Base-by-base conservation (phyloP, 352 stramenopile genomes). In the Globisporangium splendens region DNA sequence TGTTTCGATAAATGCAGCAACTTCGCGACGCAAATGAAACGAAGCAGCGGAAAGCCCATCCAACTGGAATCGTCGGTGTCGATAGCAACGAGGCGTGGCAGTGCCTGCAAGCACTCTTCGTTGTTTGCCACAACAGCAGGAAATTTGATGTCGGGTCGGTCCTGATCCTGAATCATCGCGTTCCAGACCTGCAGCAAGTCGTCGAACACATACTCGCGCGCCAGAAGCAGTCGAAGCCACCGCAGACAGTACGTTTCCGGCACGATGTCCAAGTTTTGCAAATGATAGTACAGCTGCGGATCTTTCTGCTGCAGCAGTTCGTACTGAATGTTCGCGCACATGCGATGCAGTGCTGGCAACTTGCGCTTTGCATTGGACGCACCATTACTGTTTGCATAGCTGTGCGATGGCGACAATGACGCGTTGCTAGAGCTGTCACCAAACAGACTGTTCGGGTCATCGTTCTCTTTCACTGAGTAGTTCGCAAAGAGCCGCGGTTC, bases 181-280 rank as follows among this genome's bases (percentile, higher is more conserved):
- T 90, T 75, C 82, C 84, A 94, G 1, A 94, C 53, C 21, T 61
- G 61, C 13, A 94, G 39, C 2, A 91, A 50, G 22, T 88, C 72
- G 11, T 86, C 65, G 42, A 94, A 72, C 3, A 65, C 66, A 43
- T 86, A 94, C 58, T 94, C 85, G 1, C 85, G 75, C n/a, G 81
- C 81, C 46, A 94, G 83, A 1, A 94, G 51, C 22, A 94, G 70
- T 0, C 85, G 85, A 15, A 92, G 75, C 85, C 85, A 94, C 11
- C 85, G 73, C 17, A 93, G 63, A 28, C 85, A 92, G 63, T 94
- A 92, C 33, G 81, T 92, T 54, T 93, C 81, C 1, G 85, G 85
- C 0, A 88, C 69, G 50, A 93, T 89, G 11, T 93, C 79, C 41
- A 93, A 62, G 58, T 94, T 89, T 48, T 88, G 71, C 10, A 94